Evolutionary conservation across 495 filamentous ascomycete species (phyloP), one percentile per base, ranked within the genome.

Genomic region (Aspergillus mulundensis): DNA sequence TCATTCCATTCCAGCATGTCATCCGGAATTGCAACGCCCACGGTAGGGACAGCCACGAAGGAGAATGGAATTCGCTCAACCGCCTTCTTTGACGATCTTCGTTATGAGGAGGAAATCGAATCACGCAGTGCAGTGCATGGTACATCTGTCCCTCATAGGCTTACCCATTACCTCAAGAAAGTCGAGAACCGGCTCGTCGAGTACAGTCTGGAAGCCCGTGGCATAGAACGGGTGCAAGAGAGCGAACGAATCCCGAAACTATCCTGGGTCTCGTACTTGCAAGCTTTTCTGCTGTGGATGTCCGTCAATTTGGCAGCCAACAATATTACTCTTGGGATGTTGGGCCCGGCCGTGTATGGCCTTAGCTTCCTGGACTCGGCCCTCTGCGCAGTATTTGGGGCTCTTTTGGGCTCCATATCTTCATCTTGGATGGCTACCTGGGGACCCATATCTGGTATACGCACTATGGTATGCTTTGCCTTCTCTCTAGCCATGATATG

Each of bases 271-370:
- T 73, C 74, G 32, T 87, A 85, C 62, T 61, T 83, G 38, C 87
- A 90, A 66, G 76, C 85, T 7, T 81, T 80, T 34, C 60, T 89
- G 42, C 70, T 90, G 15, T 92, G 88, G 88, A 75, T 89, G 54
- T 85, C 85, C 1, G 80, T 90, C 71, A 92, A 92, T 64, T 75
- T 90, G 30, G 84, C 86, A 0, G 82, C 86, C 44, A 88, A 89
- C 68, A 91, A 91, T 66, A 81, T 90, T 53, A 87, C 87, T 0
- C 75, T 89, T 7, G 88, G 86, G 1, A 84, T 90, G 76, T 76
- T 92, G 14, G 88, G 85, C 0, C 85, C 87, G 15, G 74, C 80
- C 1, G 77, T 88, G n/a, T 91, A 83, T 66, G 74, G 74, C 0
- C 76, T 92, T 7, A 83, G 83, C 32, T 90, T 91, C 61, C 61